Percentiles rank a stretch among this genome's conserved stretches.
Conservation (phyloP, 2,329 filamentous ascomycete genomes). For the Scorias spongiosa region DNA sequence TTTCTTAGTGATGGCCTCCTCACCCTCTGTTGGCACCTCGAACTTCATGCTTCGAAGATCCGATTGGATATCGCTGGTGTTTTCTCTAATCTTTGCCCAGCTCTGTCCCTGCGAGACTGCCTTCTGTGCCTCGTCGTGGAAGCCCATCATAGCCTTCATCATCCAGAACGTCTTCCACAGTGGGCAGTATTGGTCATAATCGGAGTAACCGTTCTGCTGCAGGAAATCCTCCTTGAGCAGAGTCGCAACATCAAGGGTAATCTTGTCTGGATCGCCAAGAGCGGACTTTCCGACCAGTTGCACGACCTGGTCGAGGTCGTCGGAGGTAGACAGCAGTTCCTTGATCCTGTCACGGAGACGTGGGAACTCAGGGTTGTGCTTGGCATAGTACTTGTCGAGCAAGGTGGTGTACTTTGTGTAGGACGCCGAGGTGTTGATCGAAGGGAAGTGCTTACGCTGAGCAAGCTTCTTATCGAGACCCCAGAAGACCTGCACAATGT, state of each 20-base stretch:
- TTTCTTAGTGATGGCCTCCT: slow-evolving; percentile 74
- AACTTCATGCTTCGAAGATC: slow-evolving; percentile 91
- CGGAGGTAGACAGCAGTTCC: slow-evolving; percentile 84
- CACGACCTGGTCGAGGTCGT: slow-evolving; percentile 96
- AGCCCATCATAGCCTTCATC: slow-evolving; percentile 99
- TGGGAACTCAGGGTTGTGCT: slow-evolving; percentile 87
- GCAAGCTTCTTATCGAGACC: slow-evolving; percentile 99
- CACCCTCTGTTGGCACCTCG: slow-evolving; percentile 72
- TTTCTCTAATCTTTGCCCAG: slow-evolving; percentile 87
- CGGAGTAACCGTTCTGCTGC: slow-evolving; percentile 97
- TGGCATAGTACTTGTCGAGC: slow-evolving; percentile 87
- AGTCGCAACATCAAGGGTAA: slow-evolving; percentile 81
- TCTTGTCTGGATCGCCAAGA: slow-evolving; percentile 93
- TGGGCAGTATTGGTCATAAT: slow-evolving; percentile 98
- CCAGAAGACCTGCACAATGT: slow-evolving; percentile 99
- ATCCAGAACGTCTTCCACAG: slow-evolving; percentile 99
- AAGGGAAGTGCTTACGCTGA: slow-evolving; percentile 97
- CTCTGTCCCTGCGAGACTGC: slow-evolving; percentile 76
- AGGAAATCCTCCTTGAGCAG: slow-evolving; percentile 97
- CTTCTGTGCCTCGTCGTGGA: slow-evolving; percentile 96
- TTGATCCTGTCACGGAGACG: slow-evolving; percentile 83
- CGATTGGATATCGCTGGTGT: slow-evolving; percentile 72
- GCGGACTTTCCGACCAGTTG: slow-evolving; percentile 97
- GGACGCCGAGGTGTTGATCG: slow-evolving; percentile 84
- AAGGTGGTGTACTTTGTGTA: slow-evolving; percentile 92